Conservation (phyloP, 2,329 filamentous ascomycete genomes). For the Penicillium frequentans region DNA sequence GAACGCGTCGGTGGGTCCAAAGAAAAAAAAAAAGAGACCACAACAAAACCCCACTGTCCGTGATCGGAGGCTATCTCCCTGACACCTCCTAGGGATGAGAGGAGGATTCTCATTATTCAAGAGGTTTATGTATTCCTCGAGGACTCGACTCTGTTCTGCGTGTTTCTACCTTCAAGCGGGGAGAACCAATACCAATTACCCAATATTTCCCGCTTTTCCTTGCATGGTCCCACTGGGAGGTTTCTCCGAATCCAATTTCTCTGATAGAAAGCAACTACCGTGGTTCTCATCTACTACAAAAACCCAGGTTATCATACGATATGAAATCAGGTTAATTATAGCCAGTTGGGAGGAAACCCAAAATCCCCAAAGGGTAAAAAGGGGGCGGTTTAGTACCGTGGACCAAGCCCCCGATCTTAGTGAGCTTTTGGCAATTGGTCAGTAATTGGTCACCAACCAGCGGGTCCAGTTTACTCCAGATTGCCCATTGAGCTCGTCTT, state of each 20-base stretch:
- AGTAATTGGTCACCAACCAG: neutral
- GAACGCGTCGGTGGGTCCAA: constrained; percentile 29
- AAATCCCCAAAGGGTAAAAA: constrained; percentile 10
- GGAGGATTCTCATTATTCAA: neutral
- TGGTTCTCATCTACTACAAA: neutral
- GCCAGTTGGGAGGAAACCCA: constrained; percentile 1
- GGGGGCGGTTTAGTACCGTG: constrained; percentile 3
- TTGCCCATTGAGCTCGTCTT: constrained; percentile 1
- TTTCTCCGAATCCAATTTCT: neutral
- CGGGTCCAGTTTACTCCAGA: neutral
- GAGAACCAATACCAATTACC: neutral
- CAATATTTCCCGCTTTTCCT: constrained; percentile 1
- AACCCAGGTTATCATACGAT: constrained; percentile 5
- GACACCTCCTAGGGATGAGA: constrained; percentile 2
- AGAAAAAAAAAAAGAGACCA: neutral
- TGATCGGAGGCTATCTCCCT: constrained; percentile 23
- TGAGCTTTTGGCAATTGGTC: neutral
- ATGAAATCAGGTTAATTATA: constrained; percentile 9
- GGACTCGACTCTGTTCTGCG: neutral
- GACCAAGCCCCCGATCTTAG: neutral
- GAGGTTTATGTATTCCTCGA: neutral
- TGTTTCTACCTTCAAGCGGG: neutral
- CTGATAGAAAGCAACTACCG: neutral
- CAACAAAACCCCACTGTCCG: constrained; percentile 15
- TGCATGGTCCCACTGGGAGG: neutral